Conservation (phyloP, 139 green algal species). For the Medakamo hakoo region DNA sequence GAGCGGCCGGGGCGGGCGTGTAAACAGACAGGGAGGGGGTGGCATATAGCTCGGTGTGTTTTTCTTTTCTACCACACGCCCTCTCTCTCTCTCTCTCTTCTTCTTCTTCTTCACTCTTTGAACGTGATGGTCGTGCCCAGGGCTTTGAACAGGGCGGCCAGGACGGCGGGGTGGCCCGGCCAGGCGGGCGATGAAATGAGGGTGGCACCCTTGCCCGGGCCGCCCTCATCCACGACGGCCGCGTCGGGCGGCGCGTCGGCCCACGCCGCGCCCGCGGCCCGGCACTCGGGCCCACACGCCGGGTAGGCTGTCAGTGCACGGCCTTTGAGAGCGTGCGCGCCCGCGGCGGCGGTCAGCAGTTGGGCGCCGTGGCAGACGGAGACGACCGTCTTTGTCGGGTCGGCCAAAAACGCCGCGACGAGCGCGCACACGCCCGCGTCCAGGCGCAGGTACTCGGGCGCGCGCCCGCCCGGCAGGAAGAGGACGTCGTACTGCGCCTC, state of each 20-base stretch:
- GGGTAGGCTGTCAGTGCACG: slow-evolving; percentile 12
- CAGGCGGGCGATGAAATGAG: slow-evolving; percentile 11
- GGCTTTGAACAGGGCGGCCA: slow-evolving; percentile 8
- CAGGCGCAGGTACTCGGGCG: slow-evolving; percentile 16
- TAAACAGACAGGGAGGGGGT: background rate
- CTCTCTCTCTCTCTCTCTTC: too few species aligned
- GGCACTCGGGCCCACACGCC: slow-evolving; percentile 10
- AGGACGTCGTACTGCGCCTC: slow-evolving; percentile 4
- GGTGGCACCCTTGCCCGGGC: too few species aligned
- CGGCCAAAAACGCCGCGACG: background rate
- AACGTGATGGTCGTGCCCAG: slow-evolving; percentile 2
- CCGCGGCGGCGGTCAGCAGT: slow-evolving; percentile 8
- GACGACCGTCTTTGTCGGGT: slow-evolving; percentile 9
- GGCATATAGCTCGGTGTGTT: background rate
- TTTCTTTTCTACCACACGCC: too few species aligned
- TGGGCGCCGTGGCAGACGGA: slow-evolving; percentile 16
- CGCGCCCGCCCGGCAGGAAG: slow-evolving; percentile 12
- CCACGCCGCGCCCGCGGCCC: background rate
- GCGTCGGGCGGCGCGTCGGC: background rate
- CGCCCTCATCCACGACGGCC: slow-evolving; percentile 14
- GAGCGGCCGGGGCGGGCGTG: slow-evolving; percentile 1
- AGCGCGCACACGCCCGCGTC: slow-evolving; percentile 5
- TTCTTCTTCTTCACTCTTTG: background rate
- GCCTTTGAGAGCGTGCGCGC: slow-evolving; percentile 3
- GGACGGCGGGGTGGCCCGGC: slow-evolving; percentile 10